Percentiles rank a stretch among this genome's conserved stretches.
Evolutionary conservation across 2,329 filamentous ascomycete species (phyloP).

Genomic region (Arthrobotrys conoides): DNA sequence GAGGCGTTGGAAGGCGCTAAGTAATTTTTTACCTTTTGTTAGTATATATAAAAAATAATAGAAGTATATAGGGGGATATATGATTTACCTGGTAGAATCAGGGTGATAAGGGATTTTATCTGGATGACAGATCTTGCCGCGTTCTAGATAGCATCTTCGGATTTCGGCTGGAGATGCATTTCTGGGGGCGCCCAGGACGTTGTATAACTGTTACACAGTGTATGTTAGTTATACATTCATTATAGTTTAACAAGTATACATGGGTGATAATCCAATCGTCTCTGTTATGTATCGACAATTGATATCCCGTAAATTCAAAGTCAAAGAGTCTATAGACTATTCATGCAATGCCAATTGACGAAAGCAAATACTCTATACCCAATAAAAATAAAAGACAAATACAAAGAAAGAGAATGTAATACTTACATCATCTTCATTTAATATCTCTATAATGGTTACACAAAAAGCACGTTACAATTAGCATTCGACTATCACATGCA

Average conservation of each 20-base stretch:
- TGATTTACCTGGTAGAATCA: constrained; percentile 66
- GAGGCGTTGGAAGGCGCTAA: constrained; percentile 67
- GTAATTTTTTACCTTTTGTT: too few species aligned
- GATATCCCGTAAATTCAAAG: too few species aligned
- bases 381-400: neutral
- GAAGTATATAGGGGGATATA: too few species aligned
- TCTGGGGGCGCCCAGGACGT: constrained; percentile 66
- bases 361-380: too few species aligned
- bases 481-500: neutral
- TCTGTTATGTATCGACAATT: neutral
- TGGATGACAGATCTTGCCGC: constrained; percentile 67
- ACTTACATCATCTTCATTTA: constrained; percentile 52
- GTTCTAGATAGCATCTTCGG: constrained; percentile 67
- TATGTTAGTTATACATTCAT: constrained; percentile 6
- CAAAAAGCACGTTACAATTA: neutral
- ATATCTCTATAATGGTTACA: constrained; percentile 35
- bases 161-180: constrained; percentile 66
- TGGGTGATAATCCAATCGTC: too few species aligned
- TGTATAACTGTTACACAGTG: constrained; percentile 64
- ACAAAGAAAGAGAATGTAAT: neutral
- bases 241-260: too few species aligned
- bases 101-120: constrained; percentile 67
- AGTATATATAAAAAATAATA: too few species aligned
- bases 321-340: too few species aligned
- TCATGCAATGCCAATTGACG: too few species aligned